Percentiles rank a stretch among this genome's conserved stretches.
Conservation (phyloP, 495 filamentous ascomycete genomes). For the Penicillium nucicola region DNA sequence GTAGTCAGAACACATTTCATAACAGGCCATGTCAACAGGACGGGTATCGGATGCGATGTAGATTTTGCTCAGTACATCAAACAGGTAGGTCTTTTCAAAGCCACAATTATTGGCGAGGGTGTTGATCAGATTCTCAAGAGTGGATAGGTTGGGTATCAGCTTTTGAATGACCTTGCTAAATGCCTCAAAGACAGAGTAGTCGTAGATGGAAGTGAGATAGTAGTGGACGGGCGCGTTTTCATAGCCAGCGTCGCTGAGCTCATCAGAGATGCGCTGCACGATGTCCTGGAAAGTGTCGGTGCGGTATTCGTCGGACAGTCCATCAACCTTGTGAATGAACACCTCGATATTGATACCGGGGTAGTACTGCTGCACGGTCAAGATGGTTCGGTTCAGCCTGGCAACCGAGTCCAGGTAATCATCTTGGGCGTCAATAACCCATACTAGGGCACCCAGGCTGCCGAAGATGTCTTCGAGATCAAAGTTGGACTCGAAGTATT, state of each 20-base stretch:
- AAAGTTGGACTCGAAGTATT: slow-evolving; percentile 79
- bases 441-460: slow-evolving; percentile 88
- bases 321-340: slow-evolving; percentile 98
- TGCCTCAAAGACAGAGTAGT: slow-evolving; percentile 96
- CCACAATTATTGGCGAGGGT: slow-evolving; percentile 82
- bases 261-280: slow-evolving; percentile 93
- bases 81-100: slow-evolving; percentile 96
- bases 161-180: slow-evolving; percentile 98
- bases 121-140: slow-evolving; percentile 87
- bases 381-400: slow-evolving; percentile 80
- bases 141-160: slow-evolving; percentile 87
- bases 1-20: slow-evolving; percentile 97
- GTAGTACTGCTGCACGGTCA: slow-evolving; percentile 81
- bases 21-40: slow-evolving; percentile 87
- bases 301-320: slow-evolving; percentile 90
- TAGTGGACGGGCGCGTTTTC: slow-evolving; percentile 91
- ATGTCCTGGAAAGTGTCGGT: slow-evolving; percentile 92
- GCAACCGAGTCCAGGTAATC: slow-evolving; percentile 89
- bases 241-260: slow-evolving; percentile 85
- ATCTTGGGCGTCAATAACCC: slow-evolving; percentile 98
- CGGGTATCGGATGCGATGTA: slow-evolving; percentile 95
- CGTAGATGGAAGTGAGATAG: slow-evolving; percentile 94
- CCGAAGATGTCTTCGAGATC: slow-evolving; percentile 92
- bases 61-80: slow-evolving; percentile 95
- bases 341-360: slow-evolving; percentile 94